Conservation (phyloP, 768 basidiomycete genomes). For the Boletus pseudo-olivaceus region DNA sequence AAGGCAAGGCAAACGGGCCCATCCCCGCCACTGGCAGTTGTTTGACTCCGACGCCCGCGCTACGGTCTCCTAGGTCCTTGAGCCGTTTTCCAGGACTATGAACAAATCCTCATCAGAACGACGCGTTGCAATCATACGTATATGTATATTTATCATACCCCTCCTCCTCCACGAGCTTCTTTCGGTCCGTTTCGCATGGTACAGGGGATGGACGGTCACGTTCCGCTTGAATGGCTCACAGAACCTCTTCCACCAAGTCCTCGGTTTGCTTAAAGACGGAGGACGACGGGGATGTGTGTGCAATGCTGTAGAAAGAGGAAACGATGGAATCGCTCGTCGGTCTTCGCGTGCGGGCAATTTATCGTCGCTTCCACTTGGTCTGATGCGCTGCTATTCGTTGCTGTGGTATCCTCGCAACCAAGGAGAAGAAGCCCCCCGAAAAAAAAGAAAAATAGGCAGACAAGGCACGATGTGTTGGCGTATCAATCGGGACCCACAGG, state of each 20-base stretch:
- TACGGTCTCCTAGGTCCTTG: not conserved
- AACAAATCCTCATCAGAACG: not conserved
- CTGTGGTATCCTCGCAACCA: constrained; percentile 12
- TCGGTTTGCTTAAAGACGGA: not conserved
- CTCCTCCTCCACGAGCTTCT: not conserved
- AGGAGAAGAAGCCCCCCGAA: constrained; percentile 6
- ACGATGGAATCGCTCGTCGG: not conserved
- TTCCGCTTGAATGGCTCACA: not conserved
- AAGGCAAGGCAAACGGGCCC: constrained; percentile 8
- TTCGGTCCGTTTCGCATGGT: constrained; percentile 3
- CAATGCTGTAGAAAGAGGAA: not conserved
- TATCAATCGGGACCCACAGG: constrained; percentile 13
- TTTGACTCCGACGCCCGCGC: not conserved
- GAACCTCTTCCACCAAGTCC: not conserved
- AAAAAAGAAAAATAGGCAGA: constrained; percentile 16
- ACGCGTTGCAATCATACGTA: not conserved
- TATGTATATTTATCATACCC: not conserved
- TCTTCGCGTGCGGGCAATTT: constrained; percentile 4
- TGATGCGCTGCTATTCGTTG: not conserved
- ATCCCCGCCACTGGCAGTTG: not conserved
- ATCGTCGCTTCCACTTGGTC: constrained; percentile 3
- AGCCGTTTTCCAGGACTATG: constrained; percentile 8
- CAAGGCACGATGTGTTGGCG: not conserved
- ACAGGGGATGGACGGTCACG: not conserved
- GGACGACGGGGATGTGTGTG: constrained; percentile 6